Percentiles rank a stretch among this genome's conserved stretches.
These are phyloP conservation scores for Citrus reticulata DNA, from an alignment of 345 rosid species.

Conservation along the genomic window DNA sequence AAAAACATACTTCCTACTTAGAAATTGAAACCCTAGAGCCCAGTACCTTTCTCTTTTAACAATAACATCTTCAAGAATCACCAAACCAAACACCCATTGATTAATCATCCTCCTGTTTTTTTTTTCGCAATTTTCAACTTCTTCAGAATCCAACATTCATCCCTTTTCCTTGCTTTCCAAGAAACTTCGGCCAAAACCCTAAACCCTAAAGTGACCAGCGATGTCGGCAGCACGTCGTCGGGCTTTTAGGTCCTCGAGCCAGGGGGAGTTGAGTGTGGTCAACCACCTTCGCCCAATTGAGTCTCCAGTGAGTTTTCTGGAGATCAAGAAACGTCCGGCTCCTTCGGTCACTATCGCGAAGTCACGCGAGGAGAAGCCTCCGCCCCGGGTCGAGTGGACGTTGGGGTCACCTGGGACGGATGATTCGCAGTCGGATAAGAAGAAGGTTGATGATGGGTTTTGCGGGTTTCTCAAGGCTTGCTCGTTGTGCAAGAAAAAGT, in stretches of 20 bases:
- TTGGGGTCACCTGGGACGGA: conserved; percentile 12
- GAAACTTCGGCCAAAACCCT: background rate
- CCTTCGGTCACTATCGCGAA: background rate
- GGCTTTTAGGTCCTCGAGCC: conserved; percentile 20
- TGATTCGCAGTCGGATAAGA: background rate
- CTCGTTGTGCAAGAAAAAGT: conserved; percentile 27
- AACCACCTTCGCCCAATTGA: conserved; percentile 4
- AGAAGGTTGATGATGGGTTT: conserved; percentile 20
- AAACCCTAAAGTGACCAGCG: background rate
- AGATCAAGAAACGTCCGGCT: conserved; percentile 7
- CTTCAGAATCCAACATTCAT: background rate
- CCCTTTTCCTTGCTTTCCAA: background rate
- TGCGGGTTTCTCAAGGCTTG: conserved; percentile 25
- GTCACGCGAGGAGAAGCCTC: background rate
- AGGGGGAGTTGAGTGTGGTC: conserved; percentile 19
- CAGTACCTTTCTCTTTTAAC: background rate
- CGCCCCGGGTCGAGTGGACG: background rate
- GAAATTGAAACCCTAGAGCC: background rate
- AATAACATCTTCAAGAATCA: background rate
- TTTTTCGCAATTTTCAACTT: background rate
- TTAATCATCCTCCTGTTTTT: background rate
- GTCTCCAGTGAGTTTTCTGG: background rate
- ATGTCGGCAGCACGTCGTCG: conserved; percentile 14
- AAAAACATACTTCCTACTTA: background rate
- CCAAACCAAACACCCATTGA: background rate